phyloP scores from a whole-genome alignment of 1,284 basidiomycete genomes.

The Heterobasidion parviporum region DNA sequence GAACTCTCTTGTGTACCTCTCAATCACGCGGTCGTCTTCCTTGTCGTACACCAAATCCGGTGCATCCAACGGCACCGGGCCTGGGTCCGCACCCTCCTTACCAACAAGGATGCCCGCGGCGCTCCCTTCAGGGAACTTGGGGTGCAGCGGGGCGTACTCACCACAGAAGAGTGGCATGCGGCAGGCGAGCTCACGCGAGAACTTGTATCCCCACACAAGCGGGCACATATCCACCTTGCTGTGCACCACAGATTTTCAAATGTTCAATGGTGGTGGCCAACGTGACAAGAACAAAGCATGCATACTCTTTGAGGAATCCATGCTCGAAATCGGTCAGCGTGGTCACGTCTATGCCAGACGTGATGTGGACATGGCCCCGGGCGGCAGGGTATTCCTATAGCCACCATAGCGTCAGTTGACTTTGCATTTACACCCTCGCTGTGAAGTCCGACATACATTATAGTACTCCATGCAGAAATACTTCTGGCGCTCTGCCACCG shows the following conservation, averaged over 20 bases:
- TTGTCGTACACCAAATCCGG: conserved; percentile 41
- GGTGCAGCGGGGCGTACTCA: conserved; percentile 20
- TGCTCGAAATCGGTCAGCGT: conserved; percentile 1
- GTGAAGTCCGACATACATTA: neutral
- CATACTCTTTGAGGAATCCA: conserved; percentile 4
- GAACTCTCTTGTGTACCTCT: conserved; percentile 28
- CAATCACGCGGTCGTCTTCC: conserved; percentile 45
- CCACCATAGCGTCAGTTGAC: neutral
- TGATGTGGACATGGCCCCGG: neutral
- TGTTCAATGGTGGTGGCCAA: neutral
- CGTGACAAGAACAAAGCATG: neutral
- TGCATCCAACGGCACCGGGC: conserved; percentile 31
- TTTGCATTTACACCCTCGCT: neutral
- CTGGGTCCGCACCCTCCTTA: neutral
- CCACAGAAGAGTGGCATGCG: conserved; percentile 28
- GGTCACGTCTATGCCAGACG: neutral
- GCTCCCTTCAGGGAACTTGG: conserved; percentile 28
- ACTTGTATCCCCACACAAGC: conserved; percentile 31
- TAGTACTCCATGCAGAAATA: neutral
- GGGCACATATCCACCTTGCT: conserved; percentile 38
- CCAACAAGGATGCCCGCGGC: conserved; percentile 26
- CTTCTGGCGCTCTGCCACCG: neutral
- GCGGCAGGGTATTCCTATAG: neutral
- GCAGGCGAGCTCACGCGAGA: conserved; percentile 23
- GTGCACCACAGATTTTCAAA: neutral